Conservation (phyloP, 169 alveolate genomes). For the Perkinsus chesapeaki region DNA sequence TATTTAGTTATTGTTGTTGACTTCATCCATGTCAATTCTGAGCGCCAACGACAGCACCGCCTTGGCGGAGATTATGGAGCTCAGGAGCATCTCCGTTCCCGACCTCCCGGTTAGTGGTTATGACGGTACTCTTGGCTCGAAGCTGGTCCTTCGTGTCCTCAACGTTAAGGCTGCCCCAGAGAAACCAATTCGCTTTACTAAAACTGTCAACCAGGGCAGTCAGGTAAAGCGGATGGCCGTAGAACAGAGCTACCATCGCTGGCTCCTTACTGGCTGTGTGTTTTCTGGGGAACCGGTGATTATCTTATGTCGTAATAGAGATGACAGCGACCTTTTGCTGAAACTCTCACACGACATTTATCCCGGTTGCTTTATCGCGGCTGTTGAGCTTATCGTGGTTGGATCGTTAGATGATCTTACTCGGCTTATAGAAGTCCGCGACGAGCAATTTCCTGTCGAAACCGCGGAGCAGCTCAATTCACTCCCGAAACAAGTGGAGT, state of each 20-base stretch:
- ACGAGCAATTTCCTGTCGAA: background rate
- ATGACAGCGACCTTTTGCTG: background rate
- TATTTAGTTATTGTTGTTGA: too few relatives aligned
- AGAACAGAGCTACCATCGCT: background rate
- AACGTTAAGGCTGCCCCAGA: background rate
- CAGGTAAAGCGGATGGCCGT: background rate
- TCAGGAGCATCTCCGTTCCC: background rate
- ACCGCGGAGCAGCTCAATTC: background rate
- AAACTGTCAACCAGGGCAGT: background rate
- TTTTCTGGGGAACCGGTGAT: background rate
- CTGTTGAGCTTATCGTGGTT: background rate
- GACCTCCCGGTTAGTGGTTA: background rate
- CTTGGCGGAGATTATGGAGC: background rate
- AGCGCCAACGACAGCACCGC: background rate
- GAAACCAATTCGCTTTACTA: background rate
- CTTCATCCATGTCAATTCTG: background rate
- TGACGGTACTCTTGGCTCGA: background rate
- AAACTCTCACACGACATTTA: background rate
- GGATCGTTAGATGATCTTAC: background rate
- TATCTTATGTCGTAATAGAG: background rate
- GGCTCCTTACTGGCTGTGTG: background rate
- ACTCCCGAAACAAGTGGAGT: background rate
- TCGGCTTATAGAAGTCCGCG: background rate
- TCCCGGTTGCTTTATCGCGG: background rate
- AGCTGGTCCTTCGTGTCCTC: background rate